These are phyloP conservation scores for Rhododendron ovatum DNA, from an alignment of 148 eudicot genomes.

Conservation along the genomic window DNA sequence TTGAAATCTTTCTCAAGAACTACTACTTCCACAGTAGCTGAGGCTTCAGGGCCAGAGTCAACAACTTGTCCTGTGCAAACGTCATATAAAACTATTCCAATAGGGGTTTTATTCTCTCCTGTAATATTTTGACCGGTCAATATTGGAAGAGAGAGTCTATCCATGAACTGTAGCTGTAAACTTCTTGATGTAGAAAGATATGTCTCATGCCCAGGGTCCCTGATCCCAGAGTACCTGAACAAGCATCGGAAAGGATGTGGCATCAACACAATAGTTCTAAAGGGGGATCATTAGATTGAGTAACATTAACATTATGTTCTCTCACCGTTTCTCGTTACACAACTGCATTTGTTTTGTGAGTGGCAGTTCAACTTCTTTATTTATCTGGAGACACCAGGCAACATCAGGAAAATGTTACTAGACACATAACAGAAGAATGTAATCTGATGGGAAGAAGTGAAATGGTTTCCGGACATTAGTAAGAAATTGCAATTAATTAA, in stretches of 20 bases:
- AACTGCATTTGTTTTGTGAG: not conserved
- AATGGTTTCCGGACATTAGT: not conserved
- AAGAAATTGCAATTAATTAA: not conserved
- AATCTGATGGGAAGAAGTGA: not conserved
- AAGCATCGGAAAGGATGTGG: not conserved
- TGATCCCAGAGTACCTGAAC: not conserved
- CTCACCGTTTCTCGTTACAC: conserved; percentile 3
- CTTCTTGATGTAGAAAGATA: not conserved
- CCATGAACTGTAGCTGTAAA: not conserved
- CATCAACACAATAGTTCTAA: not conserved
- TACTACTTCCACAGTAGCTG: conserved; percentile 16
- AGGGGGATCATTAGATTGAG: not conserved
- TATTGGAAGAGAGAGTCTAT: not conserved
- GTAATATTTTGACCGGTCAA: conserved; percentile 2
- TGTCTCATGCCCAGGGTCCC: not conserved
- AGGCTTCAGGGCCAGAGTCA: conserved; percentile 13
- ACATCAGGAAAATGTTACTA: not conserved
- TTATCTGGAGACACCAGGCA: conserved; percentile 2
- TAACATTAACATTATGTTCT: not conserved
- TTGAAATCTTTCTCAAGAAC: conserved; percentile 8
- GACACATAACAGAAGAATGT: not conserved
- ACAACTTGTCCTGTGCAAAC: conserved; percentile 4
- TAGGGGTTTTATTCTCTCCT: not conserved
- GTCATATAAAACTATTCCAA: conserved; percentile 5
- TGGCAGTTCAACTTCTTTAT: conserved; percentile 6